phyloP scores from a whole-genome alignment of 192 early-diverging fungal species.

The Lunasporangiospora selenospora region DNA sequence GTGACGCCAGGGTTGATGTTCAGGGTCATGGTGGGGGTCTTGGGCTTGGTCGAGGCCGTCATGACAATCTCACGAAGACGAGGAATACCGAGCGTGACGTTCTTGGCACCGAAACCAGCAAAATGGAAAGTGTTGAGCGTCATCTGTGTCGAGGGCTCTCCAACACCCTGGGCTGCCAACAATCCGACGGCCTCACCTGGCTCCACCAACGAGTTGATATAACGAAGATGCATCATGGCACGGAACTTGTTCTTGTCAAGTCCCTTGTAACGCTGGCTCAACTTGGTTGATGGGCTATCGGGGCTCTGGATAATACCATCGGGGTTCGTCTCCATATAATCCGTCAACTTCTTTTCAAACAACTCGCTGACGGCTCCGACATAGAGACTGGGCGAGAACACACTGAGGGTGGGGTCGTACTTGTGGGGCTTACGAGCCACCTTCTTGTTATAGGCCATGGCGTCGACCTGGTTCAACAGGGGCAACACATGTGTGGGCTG shows the following conservation, averaged over 20 bases:
- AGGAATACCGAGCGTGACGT: conserved; percentile 99
- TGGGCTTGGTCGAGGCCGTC: conserved; percentile 90
- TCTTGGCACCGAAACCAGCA: conserved; percentile 93
- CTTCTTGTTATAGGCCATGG: conserved; percentile 78
- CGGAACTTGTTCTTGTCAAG: conserved; percentile 80
- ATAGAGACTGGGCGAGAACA: conserved; percentile 81
- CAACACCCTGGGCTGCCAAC: conserved; percentile 96
- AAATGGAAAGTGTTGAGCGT: conserved; percentile 99
- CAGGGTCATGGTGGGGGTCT: conserved; percentile 95
- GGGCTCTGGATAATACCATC: conserved; percentile 65
- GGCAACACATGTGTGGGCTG: conserved; percentile 69
- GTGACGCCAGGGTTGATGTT: conserved; percentile 72
- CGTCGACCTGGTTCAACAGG: conserved; percentile 76
- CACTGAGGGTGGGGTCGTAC: conserved; percentile 82
- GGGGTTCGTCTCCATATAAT: conserved; percentile 77
- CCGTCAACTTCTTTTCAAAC: conserved; percentile 76
- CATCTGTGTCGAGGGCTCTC: conserved; percentile 99
- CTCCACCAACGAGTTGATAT: conserved; percentile 92
- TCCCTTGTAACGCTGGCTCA: conserved; percentile 61
- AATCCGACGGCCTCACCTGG: conserved; percentile 98
- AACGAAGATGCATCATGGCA: conserved; percentile 93
- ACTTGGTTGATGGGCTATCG: conserved; percentile 51
- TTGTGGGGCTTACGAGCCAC: conserved; percentile 72
- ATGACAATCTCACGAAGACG: conserved; percentile 99
- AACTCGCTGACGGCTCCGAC: conserved; percentile 90